A percentile compares a stretch with the other conserved stretches of the same genome.
Evolutionary conservation across 352 stramenopile species (phyloP).

Genomic region (Pythium coloratum): DNA sequence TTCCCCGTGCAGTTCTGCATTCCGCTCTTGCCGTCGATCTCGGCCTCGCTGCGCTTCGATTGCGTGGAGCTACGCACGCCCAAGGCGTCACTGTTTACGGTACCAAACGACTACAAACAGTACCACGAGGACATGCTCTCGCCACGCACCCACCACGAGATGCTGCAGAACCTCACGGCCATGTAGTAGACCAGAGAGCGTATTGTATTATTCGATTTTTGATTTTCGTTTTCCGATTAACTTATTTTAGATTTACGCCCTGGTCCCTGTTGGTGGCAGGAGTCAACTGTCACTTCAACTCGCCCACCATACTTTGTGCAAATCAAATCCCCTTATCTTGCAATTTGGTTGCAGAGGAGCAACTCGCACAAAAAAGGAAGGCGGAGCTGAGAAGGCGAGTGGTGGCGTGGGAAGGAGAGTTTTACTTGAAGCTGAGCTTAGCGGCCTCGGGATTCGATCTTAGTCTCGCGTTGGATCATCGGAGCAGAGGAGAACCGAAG

Average conservation of each 20-base stretch:
- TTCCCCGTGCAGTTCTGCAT: conserved; percentile 77
- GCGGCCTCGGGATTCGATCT: conserved; percentile 11
- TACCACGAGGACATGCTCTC: conserved; percentile 49
- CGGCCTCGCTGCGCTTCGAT: conserved; percentile 60
- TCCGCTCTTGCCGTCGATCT: conserved; percentile 59
- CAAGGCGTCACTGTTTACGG: conserved; percentile 28
- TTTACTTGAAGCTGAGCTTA: conserved; percentile 21
- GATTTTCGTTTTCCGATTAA: not conserved
- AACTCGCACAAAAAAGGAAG: conserved; percentile 16
- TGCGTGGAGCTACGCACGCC: conserved; percentile 46
- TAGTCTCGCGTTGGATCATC: not conserved
- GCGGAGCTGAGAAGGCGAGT: conserved; percentile 2
- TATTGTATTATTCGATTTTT: not conserved
- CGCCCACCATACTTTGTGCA: not conserved
- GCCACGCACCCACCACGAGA: conserved; percentile 52
- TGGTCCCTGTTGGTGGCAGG: conserved; percentile 9
- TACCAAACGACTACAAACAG: conserved; percentile 37
- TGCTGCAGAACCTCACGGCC: conserved; percentile 58
- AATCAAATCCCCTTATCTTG: conserved; percentile 11
- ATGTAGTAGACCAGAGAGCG: conserved; percentile 33
- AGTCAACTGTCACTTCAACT: conserved; percentile 27
- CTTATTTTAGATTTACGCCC: conserved; percentile 4
- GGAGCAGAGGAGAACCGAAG: conserved; percentile 1
- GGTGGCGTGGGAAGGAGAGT: conserved; percentile 9
- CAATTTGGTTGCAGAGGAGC: conserved; percentile 14